Evolutionary conservation across 176 grass and related monocot genomes (phyloP), one percentile per base, ranked within the genome.

Genomic region (Paspalum notatum): DNA sequence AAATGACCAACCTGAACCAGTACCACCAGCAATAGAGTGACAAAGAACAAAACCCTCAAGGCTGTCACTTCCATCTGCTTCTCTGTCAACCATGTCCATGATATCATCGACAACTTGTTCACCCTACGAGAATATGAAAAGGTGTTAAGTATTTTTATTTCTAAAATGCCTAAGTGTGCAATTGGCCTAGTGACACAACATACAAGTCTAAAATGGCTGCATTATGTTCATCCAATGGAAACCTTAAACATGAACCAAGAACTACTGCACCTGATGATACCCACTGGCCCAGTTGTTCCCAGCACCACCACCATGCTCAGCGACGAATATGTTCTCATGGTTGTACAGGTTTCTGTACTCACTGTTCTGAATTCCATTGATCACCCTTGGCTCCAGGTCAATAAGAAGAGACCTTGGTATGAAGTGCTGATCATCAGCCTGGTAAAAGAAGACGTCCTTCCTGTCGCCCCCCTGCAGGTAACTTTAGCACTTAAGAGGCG

Each of bases 251-350:
- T 47, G 77, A 82, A 50, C 50, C 0, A 6, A 66, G 69, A 12
- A 11, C 20, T 50, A 26, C 6, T 63, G 26, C 66, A 99, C 96
- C 93, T 99, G 97, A 81, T 95, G 86, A 79, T 99, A 99, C 71
- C 97, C 97, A 82, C 93, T 99, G 65, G 97, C 97, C 93, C 97
- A 99, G 76, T 99, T 99, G 80, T 99, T 99, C 25, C 97, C 97
- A 10, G 93, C 97, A 86, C 97, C 97, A 87, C 97, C 97, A 84
- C 97, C 97, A 63, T 99, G 97, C 67, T 99, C 93, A 70, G 97
- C 91, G 17, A 95, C 75, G 86, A 91, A 99, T 83, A 99, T 88
- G 79, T 99, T 99, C 75, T 99, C 97, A 37, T 99, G 97, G 75
- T 99, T 99, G 82, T 96, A 99, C 8, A 99, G 82, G 77, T 99